Base-by-base conservation (phyloP, 2,329 filamentous ascomycete genomes). In the Microdochium paspali region DNA sequence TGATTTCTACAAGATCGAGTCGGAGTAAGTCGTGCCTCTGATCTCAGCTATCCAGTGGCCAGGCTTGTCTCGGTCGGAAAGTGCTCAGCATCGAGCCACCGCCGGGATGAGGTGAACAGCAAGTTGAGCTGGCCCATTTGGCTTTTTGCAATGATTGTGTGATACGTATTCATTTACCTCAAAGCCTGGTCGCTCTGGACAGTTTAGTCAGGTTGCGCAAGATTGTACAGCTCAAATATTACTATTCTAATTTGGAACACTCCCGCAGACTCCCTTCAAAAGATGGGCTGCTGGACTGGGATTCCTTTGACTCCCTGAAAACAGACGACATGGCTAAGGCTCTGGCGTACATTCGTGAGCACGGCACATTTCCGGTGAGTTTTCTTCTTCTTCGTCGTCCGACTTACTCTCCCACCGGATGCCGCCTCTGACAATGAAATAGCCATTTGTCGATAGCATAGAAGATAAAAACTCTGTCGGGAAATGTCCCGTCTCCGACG, bases 1-100 rank as follows among this genome's bases (percentile, higher is more conserved):
- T 69, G 93, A 98, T 66, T 98, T 97, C 63, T 98, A 95, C 70
- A 82, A 81, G 54, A 73, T 86, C 1, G 91, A 97, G 61, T 68
- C 76, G 25, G 76, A 89, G 77, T 87, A 58, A 60, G 75, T 66
- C 10, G 12, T 39, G 10, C 23, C 6, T 35, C 5, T 25, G 26
- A 7, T 28, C 26, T 28, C 7, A 7, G 26, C 13, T 28, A 7
- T 28, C n/a, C n/a, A n/a, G n/a, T n/a, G n/a, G n/a, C n/a, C n/a
- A n/a, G n/a, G n/a, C n/a, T n/a, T n/a, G n/a, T n/a, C n/a, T n/a
- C n/a, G n/a, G n/a, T n/a, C n/a, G n/a, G n/a, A n/a, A n/a, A n/a
- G n/a, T n/a, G n/a, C n/a, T n/a, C n/a, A n/a, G n/a, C n/a, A n/a
- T n/a, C n/a, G n/a, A n/a, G n/a, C n/a, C n/a, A n/a, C n/a, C n/a